Evolutionary conservation across 176 grass and related monocot species (phyloP), one percentile per base, ranked within the genome.

Genomic region (Musa itinerans): DNA sequence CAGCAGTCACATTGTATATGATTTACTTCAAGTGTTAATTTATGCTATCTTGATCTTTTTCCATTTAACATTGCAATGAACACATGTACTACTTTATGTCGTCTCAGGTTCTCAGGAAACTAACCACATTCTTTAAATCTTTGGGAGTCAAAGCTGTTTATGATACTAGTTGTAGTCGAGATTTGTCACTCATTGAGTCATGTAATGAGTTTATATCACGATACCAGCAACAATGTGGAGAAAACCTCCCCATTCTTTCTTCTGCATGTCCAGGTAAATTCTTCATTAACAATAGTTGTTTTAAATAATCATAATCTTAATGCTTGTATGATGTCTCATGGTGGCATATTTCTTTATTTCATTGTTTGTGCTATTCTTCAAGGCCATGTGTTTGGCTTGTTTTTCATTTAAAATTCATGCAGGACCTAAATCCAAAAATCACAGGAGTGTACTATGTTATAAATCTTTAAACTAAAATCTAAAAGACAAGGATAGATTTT

Each of bases 171-270:
- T 87, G 77, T 25, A 89, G 90, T 79, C 82, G 88, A 74, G 95
- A 98, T 93, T 19, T 98, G 34, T 85, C 95, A 53, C 86, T 98
- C 62, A 76, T 91, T 80, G 95, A 98, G 83, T 84, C 78, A 55
- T 98, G 95, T 84, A 87, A 91, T 89, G 95, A 98, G 82, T 98
- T 98, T 84, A 61, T 98, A 84, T 84, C 88, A 51, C 84, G 95
- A 16, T 89, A 89, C 65, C 50, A 83, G 43, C 81, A 83, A 65
- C 87, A 98, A 73, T 50, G 19, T 80, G 88, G 81, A 83, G 70
- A 78, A n/a, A 84, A 49, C 72, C 78, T 94, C 67, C 94, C 94
- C 43, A 34, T 97, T 63, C 82, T 97, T 83, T 97, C 94, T 83
- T 97, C 94, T 73, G 85, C 90, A 65, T 97, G 94, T 63, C 94